Percentiles rank a stretch among this genome's conserved stretches.
These are phyloP conservation scores for Fusarium albidum DNA, from an alignment of 2,329 filamentous ascomycete genomes.

Conservation along the genomic window DNA sequence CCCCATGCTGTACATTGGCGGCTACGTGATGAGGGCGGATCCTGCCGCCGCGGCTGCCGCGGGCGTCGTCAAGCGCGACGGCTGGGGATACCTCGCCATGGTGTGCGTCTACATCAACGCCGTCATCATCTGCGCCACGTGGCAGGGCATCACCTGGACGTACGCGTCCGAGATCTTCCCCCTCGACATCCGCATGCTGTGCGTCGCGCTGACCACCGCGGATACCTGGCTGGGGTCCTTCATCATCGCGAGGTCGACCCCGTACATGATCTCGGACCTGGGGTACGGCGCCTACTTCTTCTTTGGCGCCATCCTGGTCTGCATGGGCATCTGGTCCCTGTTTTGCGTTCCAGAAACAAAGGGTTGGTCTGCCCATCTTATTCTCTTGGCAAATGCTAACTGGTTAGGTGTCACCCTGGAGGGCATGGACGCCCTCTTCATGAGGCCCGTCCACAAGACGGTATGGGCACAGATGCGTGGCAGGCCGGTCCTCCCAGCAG, in stretches of 20 bases:
- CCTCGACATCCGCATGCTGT: slow-evolving; percentile 47
- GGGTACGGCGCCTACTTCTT: slow-evolving; percentile 62
- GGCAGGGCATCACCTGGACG: slow-evolving; percentile 54
- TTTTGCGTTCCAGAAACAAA: slow-evolving; percentile 63
- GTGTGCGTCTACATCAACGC: slow-evolving; percentile 55
- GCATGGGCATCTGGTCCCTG: slow-evolving; percentile 55
- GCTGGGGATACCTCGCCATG: slow-evolving; percentile 55
- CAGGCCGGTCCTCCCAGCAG: slow-evolving; percentile 23
- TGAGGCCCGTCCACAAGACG: slow-evolving; percentile 42
- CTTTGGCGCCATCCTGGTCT: slow-evolving; percentile 56
- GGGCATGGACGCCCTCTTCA: slow-evolving; percentile 52
- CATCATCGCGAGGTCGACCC: slow-evolving; percentile 49
- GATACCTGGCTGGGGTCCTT: slow-evolving; percentile 51
- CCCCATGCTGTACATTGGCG: slow-evolving; percentile 52
- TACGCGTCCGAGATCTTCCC: slow-evolving; percentile 59
- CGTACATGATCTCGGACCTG: slow-evolving; percentile 51
- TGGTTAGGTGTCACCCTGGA: slow-evolving; percentile 52
- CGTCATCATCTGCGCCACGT: slow-evolving; percentile 49
- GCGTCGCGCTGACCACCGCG: slow-evolving; percentile 45
- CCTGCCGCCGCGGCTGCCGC: slow-evolving; percentile 51
- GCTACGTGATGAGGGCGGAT: slow-evolving; percentile 45
- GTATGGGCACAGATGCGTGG: slow-evolving; percentile 42
- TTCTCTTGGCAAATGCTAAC: slow-evolving; percentile 11
- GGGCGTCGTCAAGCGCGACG: slow-evolving; percentile 53
- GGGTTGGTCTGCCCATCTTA: slow-evolving; percentile 41